Evolutionary conservation across 2,329 filamentous ascomycete species (phyloP).

Genomic region (Verticillium nonalfalfae): DNA sequence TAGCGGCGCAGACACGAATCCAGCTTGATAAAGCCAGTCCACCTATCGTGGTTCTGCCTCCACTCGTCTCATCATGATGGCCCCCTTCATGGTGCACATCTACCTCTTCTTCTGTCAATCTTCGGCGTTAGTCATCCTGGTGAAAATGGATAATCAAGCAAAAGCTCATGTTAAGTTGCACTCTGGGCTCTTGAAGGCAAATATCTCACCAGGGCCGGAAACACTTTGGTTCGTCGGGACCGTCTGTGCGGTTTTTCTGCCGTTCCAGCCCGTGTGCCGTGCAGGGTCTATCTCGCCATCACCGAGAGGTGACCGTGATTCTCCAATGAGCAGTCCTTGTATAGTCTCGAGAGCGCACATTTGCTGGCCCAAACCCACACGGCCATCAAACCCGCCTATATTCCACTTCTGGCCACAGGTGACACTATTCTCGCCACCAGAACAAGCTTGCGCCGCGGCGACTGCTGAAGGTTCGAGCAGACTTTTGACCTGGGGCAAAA

Average conservation of each 20-base stretch:
- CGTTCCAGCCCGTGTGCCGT: constrained; percentile 17
- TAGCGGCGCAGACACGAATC: neutral
- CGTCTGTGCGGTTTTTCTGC: neutral
- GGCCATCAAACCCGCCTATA: constrained; percentile 46
- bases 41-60: neutral
- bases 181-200: no score
- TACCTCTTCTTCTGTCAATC: neutral
- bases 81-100: neutral
- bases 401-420: constrained; percentile 61
- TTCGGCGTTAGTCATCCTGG: neutral
- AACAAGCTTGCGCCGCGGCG: constrained; percentile 51
- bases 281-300: constrained; percentile 41
- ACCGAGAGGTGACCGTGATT: constrained; percentile 31
- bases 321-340: constrained; percentile 47
- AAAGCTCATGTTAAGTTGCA: no score
- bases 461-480: constrained; percentile 44
- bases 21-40: neutral
- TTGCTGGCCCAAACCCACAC: constrained; percentile 52
- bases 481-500: constrained; percentile 37
- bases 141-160: neutral
- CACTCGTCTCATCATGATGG: neutral
- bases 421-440: constrained; percentile 43
- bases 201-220: neutral
- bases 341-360: constrained; percentile 60
- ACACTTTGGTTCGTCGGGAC: neutral